These are phyloP conservation scores for Escallonia rubra DNA, from an alignment of 129 eudicot species.

Conservation along the genomic window DNA sequence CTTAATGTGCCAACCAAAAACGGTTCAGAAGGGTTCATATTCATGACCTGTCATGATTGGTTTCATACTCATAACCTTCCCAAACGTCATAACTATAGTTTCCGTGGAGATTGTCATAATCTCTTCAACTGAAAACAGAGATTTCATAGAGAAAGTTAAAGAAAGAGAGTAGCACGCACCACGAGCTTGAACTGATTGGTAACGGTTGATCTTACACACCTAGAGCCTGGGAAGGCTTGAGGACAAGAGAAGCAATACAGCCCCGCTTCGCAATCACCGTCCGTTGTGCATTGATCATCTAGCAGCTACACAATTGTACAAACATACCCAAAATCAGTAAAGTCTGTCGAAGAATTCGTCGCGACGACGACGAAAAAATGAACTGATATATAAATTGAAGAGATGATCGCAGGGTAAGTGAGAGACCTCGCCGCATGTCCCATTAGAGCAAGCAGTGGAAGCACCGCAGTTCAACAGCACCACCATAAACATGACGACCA, in stretches of 20 bases:
- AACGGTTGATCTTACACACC: conserved; percentile 60
- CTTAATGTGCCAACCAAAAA: too few relatives aligned
- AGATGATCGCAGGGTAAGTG: not conserved
- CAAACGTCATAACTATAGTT: too few relatives aligned
- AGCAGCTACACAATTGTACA: conserved; percentile 24
- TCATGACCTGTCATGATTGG: too few relatives aligned
- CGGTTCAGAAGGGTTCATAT: too few relatives aligned
- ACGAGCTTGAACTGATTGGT: conserved; percentile 53
- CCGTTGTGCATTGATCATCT: conserved; percentile 39
- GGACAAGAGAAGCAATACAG: conserved; percentile 63
- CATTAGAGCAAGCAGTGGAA: conserved; percentile 46
- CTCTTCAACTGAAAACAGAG: too few relatives aligned
- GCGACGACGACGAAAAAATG: too few relatives aligned
- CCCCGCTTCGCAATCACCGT: conserved; percentile 60
- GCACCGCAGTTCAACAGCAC: conserved; percentile 3
- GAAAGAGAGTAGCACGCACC: conserved; percentile 20
- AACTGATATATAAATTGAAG: not conserved
- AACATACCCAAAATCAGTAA: not conserved
- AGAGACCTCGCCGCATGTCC: conserved; percentile 59
- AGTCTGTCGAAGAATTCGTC: not conserved
- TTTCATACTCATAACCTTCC: too few relatives aligned
- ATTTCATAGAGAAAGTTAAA: not conserved
- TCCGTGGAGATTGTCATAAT: too few relatives aligned
- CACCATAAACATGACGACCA: conserved; percentile 1
- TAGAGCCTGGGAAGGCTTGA: conserved; percentile 38